These are phyloP conservation scores for Magnaporthiopsis rhizophila DNA, from an alignment of 2,329 filamentous ascomycete genomes.

Conservation along the genomic window DNA sequence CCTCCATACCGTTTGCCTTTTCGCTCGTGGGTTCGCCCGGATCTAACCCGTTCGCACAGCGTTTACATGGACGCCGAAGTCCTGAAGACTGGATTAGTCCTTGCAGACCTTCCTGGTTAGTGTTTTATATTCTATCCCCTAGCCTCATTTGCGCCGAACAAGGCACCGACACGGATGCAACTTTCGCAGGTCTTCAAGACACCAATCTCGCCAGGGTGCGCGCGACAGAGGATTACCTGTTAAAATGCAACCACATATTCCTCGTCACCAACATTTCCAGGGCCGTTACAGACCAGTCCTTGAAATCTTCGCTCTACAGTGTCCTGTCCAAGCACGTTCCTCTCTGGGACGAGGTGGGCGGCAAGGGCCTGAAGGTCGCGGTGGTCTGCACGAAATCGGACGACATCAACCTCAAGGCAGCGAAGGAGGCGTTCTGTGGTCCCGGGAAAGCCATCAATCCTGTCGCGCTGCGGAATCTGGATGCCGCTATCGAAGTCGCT, in stretches of 20 bases:
- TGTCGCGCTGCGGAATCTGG: conserved; percentile 16
- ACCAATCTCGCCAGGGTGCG: conserved; percentile 26
- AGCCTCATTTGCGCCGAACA: no score
- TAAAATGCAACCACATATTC: conserved; percentile 26
- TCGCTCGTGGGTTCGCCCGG: no score
- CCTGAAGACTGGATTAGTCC: conserved; percentile 24
- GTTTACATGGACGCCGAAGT: conserved; percentile 23
- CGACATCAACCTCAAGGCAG: conserved; percentile 21
- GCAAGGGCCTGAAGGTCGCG: conserved; percentile 19
- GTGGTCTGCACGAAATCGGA: conserved; percentile 26
- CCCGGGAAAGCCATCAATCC: conserved; percentile 14
- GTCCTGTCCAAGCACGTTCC: conserved; percentile 21
- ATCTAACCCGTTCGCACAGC: conserved; percentile 10
- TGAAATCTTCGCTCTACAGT: conserved; percentile 23
- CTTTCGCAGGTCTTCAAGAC: conserved; percentile 21
- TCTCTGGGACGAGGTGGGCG: conserved; percentile 19
- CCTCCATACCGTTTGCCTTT: no score
- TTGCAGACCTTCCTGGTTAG: conserved; percentile 26
- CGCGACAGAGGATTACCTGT: conserved; percentile 22
- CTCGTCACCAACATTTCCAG: conserved; percentile 26
- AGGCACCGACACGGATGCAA: neutral
- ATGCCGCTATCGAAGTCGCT: conserved; percentile 19
- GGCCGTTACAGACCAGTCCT: conserved; percentile 21
- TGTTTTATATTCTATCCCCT: neutral
- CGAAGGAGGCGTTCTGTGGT: conserved; percentile 21